A percentile compares a stretch with the other conserved stretches of the same genome.
Conservation (phyloP, 2,329 filamentous ascomycete genomes). For the Daldinia sp. region DNA sequence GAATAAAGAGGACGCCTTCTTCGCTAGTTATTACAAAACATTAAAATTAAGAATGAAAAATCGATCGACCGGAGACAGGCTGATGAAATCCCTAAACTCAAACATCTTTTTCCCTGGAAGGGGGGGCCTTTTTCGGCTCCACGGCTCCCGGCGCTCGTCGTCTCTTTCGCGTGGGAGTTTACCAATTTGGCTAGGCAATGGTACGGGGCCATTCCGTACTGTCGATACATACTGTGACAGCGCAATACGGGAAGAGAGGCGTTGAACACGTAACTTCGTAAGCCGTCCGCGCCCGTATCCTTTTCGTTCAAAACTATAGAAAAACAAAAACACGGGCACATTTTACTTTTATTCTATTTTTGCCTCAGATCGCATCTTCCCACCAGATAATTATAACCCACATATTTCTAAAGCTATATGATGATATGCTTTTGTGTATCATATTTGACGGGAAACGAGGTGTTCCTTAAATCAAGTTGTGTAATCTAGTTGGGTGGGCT, state of each 20-base stretch:
- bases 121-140: slow-evolving; percentile 33
- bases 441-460: neutral
- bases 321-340: slow-evolving; percentile 10
- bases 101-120: slow-evolving; percentile 16
- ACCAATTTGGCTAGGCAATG: slow-evolving; percentile 36
- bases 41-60: too few relatives aligned
- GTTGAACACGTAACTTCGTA: slow-evolving; percentile 29
- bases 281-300: slow-evolving; percentile 25
- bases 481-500: neutral
- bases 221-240: slow-evolving; percentile 33
- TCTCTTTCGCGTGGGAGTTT: slow-evolving; percentile 36
- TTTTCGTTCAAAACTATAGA: too few relatives aligned
- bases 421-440: neutral
- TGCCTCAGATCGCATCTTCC: neutral
- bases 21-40: too few relatives aligned
- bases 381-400: neutral
- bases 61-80: slow-evolving; percentile 29
- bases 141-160: slow-evolving; percentile 39
- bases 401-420: neutral
- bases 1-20: neutral
- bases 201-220: slow-evolving; percentile 37
- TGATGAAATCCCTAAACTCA: slow-evolving; percentile 30
- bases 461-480: neutral
- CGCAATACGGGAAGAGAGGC: slow-evolving; percentile 30
- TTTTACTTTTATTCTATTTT: neutral